phyloP scores from a whole-genome alignment of 345 rosid genomes.

The Kandelia obovata region DNA sequence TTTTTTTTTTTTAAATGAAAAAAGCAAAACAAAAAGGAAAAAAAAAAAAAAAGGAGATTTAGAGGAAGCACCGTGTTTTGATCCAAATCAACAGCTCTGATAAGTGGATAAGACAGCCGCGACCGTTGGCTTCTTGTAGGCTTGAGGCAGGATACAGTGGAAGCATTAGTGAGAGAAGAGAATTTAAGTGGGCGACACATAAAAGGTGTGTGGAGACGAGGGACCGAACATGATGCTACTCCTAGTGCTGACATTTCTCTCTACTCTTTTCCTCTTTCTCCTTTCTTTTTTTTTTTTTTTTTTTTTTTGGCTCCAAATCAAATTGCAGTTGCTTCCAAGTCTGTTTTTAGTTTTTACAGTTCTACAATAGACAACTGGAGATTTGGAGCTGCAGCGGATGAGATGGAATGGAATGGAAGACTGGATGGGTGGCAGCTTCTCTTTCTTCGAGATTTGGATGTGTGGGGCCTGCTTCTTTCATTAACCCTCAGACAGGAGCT shows the following conservation, averaged over 20 bases:
- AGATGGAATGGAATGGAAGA: neutral
- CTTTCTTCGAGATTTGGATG: constrained; percentile 17
- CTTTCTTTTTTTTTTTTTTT: neutral
- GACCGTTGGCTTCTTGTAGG: constrained; percentile 39
- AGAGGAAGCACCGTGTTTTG: constrained; percentile 60
- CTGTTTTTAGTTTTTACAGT: too few relatives aligned
- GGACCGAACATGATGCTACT: constrained; percentile 38
- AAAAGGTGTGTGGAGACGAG: constrained; percentile 59
- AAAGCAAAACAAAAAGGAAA: neutral
- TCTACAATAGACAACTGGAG: neutral
- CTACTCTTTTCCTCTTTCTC: neutral
- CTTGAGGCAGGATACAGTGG: constrained; percentile 13
- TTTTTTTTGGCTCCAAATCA: too few relatives aligned
- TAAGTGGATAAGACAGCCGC: constrained; percentile 43
- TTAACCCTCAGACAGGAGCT: constrained; percentile 25
- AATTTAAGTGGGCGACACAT: constrained; percentile 44
- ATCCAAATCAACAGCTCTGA: constrained; percentile 71
- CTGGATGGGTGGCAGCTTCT: neutral
- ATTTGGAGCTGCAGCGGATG: neutral
- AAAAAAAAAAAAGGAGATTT: neutral
- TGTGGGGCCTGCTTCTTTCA: constrained; percentile 22
- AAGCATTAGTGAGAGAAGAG: constrained; percentile 22
- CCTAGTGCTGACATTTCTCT: constrained; percentile 36
- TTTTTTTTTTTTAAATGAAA: too few relatives aligned
- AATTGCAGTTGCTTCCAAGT: too few relatives aligned